Evolutionary conservation across 345 rosid species (phyloP), one percentile per base, ranked within the genome.

Genomic region (Ceriops decandra): DNA sequence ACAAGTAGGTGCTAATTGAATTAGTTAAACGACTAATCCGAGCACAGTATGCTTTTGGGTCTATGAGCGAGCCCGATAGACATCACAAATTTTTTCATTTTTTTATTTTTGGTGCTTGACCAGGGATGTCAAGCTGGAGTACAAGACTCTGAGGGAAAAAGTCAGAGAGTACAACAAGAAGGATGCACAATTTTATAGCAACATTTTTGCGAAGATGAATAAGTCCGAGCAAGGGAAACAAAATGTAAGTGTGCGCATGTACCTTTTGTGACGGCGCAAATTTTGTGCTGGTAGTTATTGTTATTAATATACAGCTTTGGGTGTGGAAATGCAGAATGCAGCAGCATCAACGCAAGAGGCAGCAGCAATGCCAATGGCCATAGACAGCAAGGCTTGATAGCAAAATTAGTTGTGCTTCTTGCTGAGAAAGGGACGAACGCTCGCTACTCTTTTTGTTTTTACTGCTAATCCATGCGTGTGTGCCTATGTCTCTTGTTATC

Each of bases 81-180:
- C 5, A 42, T 42, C 4, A 42, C 19, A 33, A 33, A 7, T 33
- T 33, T 6, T 1, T n/a, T n/a, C n/a, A n/a, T n/a, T n/a, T n/a
- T n/a, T 7, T 11, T 28, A 3, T 28, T 28, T 28, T 28, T 28
- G 30, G 16, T 2, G 13, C 3, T 42, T 3, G 36, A 11, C 2
- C 67, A 91, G 99, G 91, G 99, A 95, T 52, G 89, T 95, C 35
- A 95, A 90, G 82, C 62, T 82, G 60, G 99, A 88, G 74, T 86
- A 95, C 78, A 88, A 77, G 61, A 63, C 68, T 42, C 62, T 95
- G 86, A 92, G 87, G 83, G 96, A 85, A 75, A 95, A 86, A 75
- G 72, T 87, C 75, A 92, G 82, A 72, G 99, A 95, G 38, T 92
- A 60, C 62, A 92, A 92, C 57, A 88, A 84, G 80, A 95, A 90